phyloP scores from a whole-genome alignment of 2,329 filamentous ascomycete genomes.

The Metarhizium humberi region DNA sequence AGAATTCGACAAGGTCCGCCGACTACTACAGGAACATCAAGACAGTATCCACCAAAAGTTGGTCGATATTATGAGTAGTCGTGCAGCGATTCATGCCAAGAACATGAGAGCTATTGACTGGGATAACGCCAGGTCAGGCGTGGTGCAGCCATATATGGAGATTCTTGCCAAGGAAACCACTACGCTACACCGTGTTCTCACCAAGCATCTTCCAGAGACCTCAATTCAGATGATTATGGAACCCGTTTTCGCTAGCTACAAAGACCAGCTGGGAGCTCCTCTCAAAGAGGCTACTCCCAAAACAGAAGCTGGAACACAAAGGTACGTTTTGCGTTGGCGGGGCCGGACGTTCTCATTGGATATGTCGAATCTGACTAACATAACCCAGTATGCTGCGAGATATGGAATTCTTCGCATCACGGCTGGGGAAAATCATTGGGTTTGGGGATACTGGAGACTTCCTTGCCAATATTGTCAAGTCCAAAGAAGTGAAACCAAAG shows the following conservation, averaged over 20 bases:
- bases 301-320: constrained; percentile 59
- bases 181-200: constrained; percentile 74
- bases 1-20: constrained; percentile 82
- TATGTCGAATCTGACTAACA: not conserved
- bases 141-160: constrained; percentile 70
- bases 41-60: constrained; percentile 86
- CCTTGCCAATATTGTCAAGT: constrained; percentile 54
- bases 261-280: constrained; percentile 65
- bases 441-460: constrained; percentile 65
- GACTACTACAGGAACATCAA: constrained; percentile 81
- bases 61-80: constrained; percentile 81
- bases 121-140: constrained; percentile 40
- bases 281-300: constrained; percentile 56
- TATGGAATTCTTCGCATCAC: constrained; percentile 60
- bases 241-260: constrained; percentile 75
- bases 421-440: constrained; percentile 69
- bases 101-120: constrained; percentile 68
- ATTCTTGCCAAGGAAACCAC: constrained; percentile 78
- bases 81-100: constrained; percentile 64
- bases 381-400: constrained; percentile 62
- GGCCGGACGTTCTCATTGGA: not conserved
- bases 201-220: constrained; percentile 69
- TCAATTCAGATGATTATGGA: constrained; percentile 77
- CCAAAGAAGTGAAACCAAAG: constrained; percentile 38
- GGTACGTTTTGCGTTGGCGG: constrained; percentile 39